These are phyloP conservation scores for Sapria himalayana DNA, from an alignment of 345 rosid genomes.

Conservation along the genomic window DNA sequence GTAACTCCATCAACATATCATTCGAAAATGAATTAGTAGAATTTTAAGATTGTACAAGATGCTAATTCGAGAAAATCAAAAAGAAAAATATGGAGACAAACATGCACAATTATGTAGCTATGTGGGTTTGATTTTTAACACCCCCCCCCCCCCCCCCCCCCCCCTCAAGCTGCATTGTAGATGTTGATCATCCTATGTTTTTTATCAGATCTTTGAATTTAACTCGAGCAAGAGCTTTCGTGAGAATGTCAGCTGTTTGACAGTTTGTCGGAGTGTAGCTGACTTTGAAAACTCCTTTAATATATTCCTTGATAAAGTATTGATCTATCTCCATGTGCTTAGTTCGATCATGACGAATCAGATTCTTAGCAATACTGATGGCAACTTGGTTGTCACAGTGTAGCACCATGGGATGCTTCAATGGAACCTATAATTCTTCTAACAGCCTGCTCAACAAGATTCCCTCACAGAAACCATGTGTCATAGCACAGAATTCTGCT, in stretches of 20 bases:
- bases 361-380: slow-evolving; percentile 1
- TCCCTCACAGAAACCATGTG: not conserved
- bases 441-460: not conserved
- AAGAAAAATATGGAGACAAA: too few relatives aligned
- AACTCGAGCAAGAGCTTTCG: not conserved
- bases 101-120: too few relatives aligned
- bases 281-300: not conserved
- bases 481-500: not conserved
- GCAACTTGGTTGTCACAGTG: not conserved
- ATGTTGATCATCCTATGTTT: too few relatives aligned
- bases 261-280: not conserved
- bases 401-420: not conserved
- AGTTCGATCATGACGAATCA: not conserved
- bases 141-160: too few relatives aligned
- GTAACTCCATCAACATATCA: too few relatives aligned
- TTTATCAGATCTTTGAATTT: too few relatives aligned
- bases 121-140: too few relatives aligned
- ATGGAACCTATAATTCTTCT: not conserved
- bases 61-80: too few relatives aligned
- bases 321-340: slow-evolving; percentile 2
- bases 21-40: too few relatives aligned
- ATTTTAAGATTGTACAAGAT: too few relatives aligned
- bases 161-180: too few relatives aligned
- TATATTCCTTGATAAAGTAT: not conserved
- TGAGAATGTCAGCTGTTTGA: not conserved